Conservation (phyloP, 1,139 yeast genomes). For the Sugiyamaella neomexicana region DNA sequence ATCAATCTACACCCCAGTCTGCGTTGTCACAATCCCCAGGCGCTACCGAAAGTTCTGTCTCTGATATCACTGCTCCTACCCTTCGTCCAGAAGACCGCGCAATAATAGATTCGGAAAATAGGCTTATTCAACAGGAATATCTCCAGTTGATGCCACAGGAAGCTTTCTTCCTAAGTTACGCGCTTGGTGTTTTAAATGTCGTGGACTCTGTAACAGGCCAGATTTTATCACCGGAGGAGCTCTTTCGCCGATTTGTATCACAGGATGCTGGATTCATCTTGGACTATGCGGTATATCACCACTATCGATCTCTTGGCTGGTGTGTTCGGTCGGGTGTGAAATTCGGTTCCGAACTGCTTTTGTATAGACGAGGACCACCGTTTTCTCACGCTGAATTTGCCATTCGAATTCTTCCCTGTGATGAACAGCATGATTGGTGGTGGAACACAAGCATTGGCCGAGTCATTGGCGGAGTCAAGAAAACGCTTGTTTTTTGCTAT, state of each 20-base stretch:
- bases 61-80: not conserved
- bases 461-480: conserved; percentile 85
- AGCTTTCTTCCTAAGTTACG: conserved; percentile 62
- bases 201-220: conserved; percentile 18
- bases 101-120: conserved; percentile 43
- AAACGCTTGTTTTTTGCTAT: conserved; percentile 67
- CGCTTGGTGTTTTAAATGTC: conserved; percentile 48
- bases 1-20: not conserved
- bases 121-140: conserved; percentile 55
- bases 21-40: not conserved
- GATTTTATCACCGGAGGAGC: conserved; percentile 21
- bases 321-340: conserved; percentile 90
- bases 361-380: conserved; percentile 92
- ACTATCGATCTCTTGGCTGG: conserved; percentile 89
- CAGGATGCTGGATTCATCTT: conserved; percentile 31
- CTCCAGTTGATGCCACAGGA: conserved; percentile 78
- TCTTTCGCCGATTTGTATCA: conserved; percentile 22
- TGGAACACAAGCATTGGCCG: conserved; percentile 69
- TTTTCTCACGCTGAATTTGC: conserved; percentile 92
- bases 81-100: conserved; percentile 29
- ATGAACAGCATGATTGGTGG: conserved; percentile 50
- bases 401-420: conserved; percentile 47
- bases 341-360: conserved; percentile 79
- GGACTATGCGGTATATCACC: conserved; percentile 77
- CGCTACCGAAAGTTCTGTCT: not conserved